Percentiles rank a stretch among this genome's conserved stretches.
phyloP scores from a whole-genome alignment of 345 rosid species.

The Salix dunnii region DNA sequence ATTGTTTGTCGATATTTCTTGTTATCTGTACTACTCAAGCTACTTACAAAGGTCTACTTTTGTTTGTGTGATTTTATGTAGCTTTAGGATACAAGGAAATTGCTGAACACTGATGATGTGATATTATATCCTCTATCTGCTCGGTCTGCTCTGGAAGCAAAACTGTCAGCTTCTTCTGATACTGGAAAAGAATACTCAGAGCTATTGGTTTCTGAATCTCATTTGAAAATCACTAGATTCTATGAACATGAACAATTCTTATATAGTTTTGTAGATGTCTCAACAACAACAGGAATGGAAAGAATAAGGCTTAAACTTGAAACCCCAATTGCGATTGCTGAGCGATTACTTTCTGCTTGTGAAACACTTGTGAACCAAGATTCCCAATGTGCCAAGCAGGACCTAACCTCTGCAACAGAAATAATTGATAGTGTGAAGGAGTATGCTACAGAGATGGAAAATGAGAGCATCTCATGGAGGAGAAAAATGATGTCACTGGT shows the following conservation, averaged over 20 bases:
- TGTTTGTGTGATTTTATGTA: conserved; percentile 33
- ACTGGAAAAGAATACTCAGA: conserved; percentile 37
- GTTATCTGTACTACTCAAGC: not conserved
- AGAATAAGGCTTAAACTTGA: conserved; percentile 90
- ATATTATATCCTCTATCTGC: conserved; percentile 81
- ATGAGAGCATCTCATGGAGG: conserved; percentile 79
- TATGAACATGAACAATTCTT: conserved; percentile 61
- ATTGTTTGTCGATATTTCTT: conserved; percentile 12
- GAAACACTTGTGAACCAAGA: conserved; percentile 62
- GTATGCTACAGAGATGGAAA: conserved; percentile 56
- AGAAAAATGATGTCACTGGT: conserved; percentile 64
- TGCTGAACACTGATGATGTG: conserved; percentile 68
- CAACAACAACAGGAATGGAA: conserved; percentile 71
- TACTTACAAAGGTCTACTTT: conserved; percentile 2
- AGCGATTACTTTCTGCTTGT: conserved; percentile 65
- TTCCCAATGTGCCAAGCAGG: conserved; percentile 50
- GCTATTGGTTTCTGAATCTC: conserved; percentile 38
- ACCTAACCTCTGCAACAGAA: conserved; percentile 51
- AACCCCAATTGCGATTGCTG: conserved; percentile 82
- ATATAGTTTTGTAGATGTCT: conserved; percentile 77
- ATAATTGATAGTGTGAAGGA: conserved; percentile 58
- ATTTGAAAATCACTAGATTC: conserved; percentile 55
- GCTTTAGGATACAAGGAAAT: conserved; percentile 81
- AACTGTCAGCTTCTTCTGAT: conserved; percentile 53
- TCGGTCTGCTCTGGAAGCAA: conserved; percentile 76